Evolutionary conservation across 1,284 basidiomycete genomes (phyloP).

Genomic region (Fomitopsis palustris): DNA sequence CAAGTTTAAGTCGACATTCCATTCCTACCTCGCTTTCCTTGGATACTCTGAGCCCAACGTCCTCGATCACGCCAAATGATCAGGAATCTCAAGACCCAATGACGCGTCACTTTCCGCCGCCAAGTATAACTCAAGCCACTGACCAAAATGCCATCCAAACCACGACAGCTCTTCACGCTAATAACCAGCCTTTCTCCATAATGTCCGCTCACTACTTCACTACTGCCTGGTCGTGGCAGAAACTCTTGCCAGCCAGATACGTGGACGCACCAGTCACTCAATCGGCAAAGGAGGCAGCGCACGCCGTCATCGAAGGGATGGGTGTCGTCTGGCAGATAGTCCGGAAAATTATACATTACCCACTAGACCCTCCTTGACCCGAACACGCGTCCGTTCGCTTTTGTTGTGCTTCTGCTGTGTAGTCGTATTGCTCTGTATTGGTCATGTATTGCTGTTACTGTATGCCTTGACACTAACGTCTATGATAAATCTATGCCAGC

Average conservation of each 20-base stretch:
- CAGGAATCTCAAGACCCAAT: background rate
- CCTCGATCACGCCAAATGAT: background rate
- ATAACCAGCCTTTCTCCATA: constrained; percentile 1
- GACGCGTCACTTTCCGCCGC: background rate
- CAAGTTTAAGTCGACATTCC: background rate
- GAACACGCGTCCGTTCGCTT: background rate
- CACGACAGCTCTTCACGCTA: background rate
- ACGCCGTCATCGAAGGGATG: constrained; percentile 23
- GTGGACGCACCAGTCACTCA: constrained; percentile 9
- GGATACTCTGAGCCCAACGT: background rate
- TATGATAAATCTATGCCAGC: background rate
- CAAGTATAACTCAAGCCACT: background rate
- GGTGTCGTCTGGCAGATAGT: constrained; percentile 27
- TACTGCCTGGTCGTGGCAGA: constrained; percentile 8
- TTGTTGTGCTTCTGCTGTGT: constrained; percentile 1
- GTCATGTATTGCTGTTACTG: background rate
- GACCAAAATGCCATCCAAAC: background rate
- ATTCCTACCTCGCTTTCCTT: background rate
- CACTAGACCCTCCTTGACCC: constrained; percentile 28
- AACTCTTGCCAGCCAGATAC: constrained; percentile 17
- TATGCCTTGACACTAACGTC: background rate
- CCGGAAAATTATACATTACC: constrained; percentile 28
- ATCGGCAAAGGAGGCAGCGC: constrained; percentile 18
- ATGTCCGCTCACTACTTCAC: constrained; percentile 4
- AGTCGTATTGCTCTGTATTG: background rate